These are phyloP conservation scores for Podaxis mareebaensis DNA, from an alignment of 768 basidiomycete species.

Conservation along the genomic window DNA sequence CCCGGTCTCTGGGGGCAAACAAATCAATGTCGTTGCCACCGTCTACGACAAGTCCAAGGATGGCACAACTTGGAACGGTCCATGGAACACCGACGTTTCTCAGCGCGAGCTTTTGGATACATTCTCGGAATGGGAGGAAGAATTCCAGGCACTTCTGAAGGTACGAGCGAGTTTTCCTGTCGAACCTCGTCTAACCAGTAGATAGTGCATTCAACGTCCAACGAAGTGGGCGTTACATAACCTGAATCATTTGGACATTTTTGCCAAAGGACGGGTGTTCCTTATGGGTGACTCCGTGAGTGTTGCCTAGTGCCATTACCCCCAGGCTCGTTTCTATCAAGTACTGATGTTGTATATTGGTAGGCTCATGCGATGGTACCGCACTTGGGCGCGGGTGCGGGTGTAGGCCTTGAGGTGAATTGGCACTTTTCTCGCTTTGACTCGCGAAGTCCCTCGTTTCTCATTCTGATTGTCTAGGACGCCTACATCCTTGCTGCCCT, in stretches of 20 bases:
- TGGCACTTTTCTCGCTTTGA: neutral
- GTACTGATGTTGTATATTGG: neutral
- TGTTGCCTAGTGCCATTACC: neutral
- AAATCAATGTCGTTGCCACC: slow-evolving; percentile 52
- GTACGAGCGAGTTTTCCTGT: neutral
- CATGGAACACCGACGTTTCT: slow-evolving; percentile 21
- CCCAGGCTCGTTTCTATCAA: neutral
- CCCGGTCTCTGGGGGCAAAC: slow-evolving; percentile 47
- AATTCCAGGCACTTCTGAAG: slow-evolving; percentile 40
- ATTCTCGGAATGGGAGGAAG: slow-evolving; percentile 47
- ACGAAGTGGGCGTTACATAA: slow-evolving; percentile 25
- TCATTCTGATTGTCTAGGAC: slow-evolving; percentile 35
- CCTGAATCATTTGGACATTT: slow-evolving; percentile 19
- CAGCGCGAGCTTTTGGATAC: slow-evolving; percentile 37
- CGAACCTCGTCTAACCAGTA: neutral
- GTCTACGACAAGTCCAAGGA: slow-evolving; percentile 29
- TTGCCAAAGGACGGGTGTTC: slow-evolving; percentile 22
- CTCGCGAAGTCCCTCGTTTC: slow-evolving; percentile 26
- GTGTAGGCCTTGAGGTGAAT: slow-evolving; percentile 46
- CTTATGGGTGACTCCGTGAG: slow-evolving; percentile 26
- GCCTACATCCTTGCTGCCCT: slow-evolving; percentile 39
- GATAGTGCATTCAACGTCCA: slow-evolving; percentile 23
- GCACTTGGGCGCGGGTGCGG: slow-evolving; percentile 50
- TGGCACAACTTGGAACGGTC: slow-evolving; percentile 30
- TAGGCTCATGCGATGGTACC: slow-evolving; percentile 50